phyloP scores from a whole-genome alignment of 768 basidiomycete species.

The Pholiota conissans region DNA sequence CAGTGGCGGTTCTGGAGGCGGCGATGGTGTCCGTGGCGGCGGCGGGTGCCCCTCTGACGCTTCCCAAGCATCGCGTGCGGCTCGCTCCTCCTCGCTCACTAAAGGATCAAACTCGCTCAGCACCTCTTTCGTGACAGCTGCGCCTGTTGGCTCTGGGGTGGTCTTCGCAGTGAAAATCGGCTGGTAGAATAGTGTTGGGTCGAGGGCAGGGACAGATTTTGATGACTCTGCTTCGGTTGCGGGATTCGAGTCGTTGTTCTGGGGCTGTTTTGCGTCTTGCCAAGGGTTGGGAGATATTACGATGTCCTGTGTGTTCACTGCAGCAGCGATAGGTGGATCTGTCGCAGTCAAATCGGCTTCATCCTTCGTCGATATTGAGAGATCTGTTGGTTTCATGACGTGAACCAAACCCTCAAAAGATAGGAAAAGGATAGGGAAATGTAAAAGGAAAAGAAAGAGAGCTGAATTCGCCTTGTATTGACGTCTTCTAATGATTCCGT shows the following conservation, averaged over 20 bases:
- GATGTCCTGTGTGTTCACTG: constrained; percentile 17
- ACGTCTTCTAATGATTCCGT: neutral
- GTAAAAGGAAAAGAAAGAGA: neutral
- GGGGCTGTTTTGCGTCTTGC: constrained; percentile 28
- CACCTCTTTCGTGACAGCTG: constrained; percentile 37
- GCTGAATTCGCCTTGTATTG: neutral
- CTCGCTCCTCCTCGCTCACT: constrained; percentile 53
- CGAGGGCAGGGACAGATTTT: constrained; percentile 36
- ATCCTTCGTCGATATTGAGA: neutral
- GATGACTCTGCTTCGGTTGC: constrained; percentile 14
- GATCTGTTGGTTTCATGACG: neutral
- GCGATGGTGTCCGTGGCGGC: constrained; percentile 36
- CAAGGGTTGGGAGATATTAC: constrained; percentile 40
- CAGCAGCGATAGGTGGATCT: constrained; percentile 4
- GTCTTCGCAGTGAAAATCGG: constrained; percentile 33
- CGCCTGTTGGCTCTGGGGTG: constrained; percentile 19
- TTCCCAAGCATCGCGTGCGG: constrained; percentile 67
- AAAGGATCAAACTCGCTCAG: constrained; percentile 73
- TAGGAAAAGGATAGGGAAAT: neutral
- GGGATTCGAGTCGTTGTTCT: constrained; percentile 20
- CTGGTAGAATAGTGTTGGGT: constrained; percentile 43
- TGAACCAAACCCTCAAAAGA: neutral
- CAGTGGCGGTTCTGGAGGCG: constrained; percentile 35
- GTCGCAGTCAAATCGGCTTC: neutral
- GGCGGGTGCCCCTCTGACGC: constrained; percentile 63